Evolutionary conservation across 495 filamentous ascomycete species (phyloP), one percentile per base, ranked within the genome.

Genomic region (Talaromyces stipitatus): DNA sequence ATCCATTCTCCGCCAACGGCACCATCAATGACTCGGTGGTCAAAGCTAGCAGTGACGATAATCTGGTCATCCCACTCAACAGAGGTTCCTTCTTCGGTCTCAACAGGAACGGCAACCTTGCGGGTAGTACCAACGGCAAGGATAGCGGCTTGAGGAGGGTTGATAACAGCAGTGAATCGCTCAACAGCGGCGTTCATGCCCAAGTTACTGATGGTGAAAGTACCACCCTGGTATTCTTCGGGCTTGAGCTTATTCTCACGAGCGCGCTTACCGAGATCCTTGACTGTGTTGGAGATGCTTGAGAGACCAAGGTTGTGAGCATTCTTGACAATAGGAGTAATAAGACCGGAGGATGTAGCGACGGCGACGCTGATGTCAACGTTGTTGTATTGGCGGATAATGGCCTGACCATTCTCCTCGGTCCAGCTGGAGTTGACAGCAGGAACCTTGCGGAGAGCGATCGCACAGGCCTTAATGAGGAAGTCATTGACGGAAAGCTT

Each of bases 201-300:
- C 95, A 99, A 96, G 84, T 99, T 99, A 77, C 87, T 92, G 77
- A 99, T 99, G 69, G 92, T 96, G 77, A 99, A 95, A 63, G 91
- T 96, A 70, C 95, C 95, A 45, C 95, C 95, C 77, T 97, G 92
- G 85, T 92, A 99, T 74, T 99, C 91, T 71, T 99, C 91, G 28
- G 95, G 95, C 85, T 97, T 97, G 61, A 99, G 88, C 85, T 97
- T 99, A 76, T 91, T 90, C 58, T 97, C 95, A 50, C 88, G 81
- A 41, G 94, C 95, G 70, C 91, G 91, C 82, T 94, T 96, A 68
- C 90, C 91, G 27, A 99, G 87, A 63, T 96, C 90, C 78, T 96
- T 97, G 76, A 99, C 83, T 69, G 87, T 79, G 58, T 83, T 75
- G 33, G 90, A 95, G 78, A 99, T 96, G 66, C 81, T 79, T 69